These are phyloP conservation scores for Halophytophthora polymorphica DNA, from an alignment of 352 stramenopile genomes.

Conservation along the genomic window DNA sequence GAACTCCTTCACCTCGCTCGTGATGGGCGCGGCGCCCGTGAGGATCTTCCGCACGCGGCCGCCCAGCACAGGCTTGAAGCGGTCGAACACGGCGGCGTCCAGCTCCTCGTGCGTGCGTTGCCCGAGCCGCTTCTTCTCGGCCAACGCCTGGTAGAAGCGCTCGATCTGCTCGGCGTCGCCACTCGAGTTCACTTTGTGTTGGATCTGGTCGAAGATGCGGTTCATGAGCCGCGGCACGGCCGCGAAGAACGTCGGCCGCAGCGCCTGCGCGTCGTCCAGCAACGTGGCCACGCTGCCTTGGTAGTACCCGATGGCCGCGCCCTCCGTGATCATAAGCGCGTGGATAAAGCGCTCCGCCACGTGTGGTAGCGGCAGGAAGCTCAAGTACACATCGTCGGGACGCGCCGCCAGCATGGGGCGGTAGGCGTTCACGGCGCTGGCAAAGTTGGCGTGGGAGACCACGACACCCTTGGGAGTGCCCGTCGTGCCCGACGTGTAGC, in stretches of 20 bases:
- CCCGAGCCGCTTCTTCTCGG: slow-evolving; percentile 39
- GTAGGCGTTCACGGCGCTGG: slow-evolving; percentile 20
- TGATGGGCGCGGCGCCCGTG: slow-evolving; percentile 91
- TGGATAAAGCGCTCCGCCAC: slow-evolving; percentile 93
- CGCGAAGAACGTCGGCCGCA: slow-evolving; percentile 88
- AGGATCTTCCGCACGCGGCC: slow-evolving; percentile 88
- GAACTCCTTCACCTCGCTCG: slow-evolving; percentile 91
- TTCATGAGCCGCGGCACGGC: slow-evolving; percentile 92
- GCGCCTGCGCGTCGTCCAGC: slow-evolving; percentile 85
- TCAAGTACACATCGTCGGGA: slow-evolving; percentile 88
- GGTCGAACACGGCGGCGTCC: slow-evolving; percentile 93
- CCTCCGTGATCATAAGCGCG: slow-evolving; percentile 77
- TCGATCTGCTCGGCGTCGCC: slow-evolving; percentile 28
- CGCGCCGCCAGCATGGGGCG: slow-evolving; percentile 12
- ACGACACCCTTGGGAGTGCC: slow-evolving; percentile 58
- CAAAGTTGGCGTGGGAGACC: slow-evolving; percentile 43
- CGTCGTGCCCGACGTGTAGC: slow-evolving; percentile 71
- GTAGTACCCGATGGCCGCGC: slow-evolving; percentile 68
- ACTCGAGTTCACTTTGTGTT: slow-evolving; percentile 36
- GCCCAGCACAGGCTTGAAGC: slow-evolving; percentile 89
- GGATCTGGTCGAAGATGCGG: slow-evolving; percentile 93
- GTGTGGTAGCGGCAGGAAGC: slow-evolving; percentile 94
- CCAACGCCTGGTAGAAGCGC: slow-evolving; percentile 35
- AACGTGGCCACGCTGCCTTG: slow-evolving; percentile 81
- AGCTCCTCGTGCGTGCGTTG: slow-evolving; percentile 66